Base-by-base conservation (phyloP, 2,329 filamentous ascomycete genomes). In the Chaetomium olivaceum region DNA sequence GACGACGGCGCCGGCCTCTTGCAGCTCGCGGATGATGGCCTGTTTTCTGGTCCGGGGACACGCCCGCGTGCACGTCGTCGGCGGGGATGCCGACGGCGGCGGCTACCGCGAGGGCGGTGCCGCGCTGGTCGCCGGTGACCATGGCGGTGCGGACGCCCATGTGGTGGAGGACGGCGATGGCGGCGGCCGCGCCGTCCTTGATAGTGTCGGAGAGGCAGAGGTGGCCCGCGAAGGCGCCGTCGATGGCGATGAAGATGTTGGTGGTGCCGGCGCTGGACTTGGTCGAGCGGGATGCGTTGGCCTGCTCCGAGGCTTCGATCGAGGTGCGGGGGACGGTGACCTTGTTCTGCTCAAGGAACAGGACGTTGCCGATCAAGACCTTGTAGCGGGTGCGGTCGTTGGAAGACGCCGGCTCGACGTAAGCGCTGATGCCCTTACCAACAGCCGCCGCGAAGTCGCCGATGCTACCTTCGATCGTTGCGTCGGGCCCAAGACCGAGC, bases 11-110 rank as follows among this genome's bases (percentile, higher is more conserved):
- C 92, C 92, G 59, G 83, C 78, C 0, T 83, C 81, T 79, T 97
- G 92, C 21, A 98, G 84, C 62, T 89, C 81, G 58, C 87, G 86
- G 72, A 99, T 85, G 71, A 98, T 96, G 31, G 85, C 82, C 76
- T 96, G 93, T 76, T 99, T 99, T 99, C 79, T 96, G 91, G 69
- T 92, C 89, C 0, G 95, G 95, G 4, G 91, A 92, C 57, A 94
- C 91, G n/a, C 91, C 91, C 14, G 95, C 92, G 74, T 89, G 90
- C 46, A 98, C 92, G 68, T 93, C 84, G 3, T 89, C 85, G 1
- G 84, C 74, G 0, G 90, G 80, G 65, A 99, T 97, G 61, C 93
- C 93, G 23, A 98, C 91, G 5, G 89, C 85, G 0, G 86, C 82
- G 2, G 94, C 95, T 46, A 98, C 93, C 16, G 92, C 89, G 0